A percentile compares a stretch with the other conserved stretches of the same genome.
Conservation (phyloP, 768 basidiomycete genomes). For the Gautieria morchelliformis region DNA sequence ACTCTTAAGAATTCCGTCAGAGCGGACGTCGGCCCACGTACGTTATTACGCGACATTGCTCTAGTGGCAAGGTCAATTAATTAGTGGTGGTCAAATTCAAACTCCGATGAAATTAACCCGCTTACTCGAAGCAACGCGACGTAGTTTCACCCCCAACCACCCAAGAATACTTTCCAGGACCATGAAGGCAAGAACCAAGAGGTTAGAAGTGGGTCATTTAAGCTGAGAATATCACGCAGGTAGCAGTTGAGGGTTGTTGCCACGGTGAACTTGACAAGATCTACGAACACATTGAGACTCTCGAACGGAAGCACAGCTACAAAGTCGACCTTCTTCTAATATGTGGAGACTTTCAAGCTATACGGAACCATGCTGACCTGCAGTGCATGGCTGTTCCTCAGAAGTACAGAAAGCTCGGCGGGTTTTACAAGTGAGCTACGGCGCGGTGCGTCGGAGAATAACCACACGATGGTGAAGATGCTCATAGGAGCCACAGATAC, state of each 20-base stretch:
- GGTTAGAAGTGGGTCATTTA: too few relatives aligned
- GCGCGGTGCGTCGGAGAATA: constrained; percentile 12
- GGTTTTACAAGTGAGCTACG: constrained; percentile 43
- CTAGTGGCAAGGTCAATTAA: too few relatives aligned
- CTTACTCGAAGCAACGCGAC: too few relatives aligned
- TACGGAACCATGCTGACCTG: constrained; percentile 77
- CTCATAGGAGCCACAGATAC: constrained; percentile 41
- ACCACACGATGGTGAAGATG: too few relatives aligned
- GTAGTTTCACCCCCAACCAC: too few relatives aligned
- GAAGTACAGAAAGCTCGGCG: constrained; percentile 78
- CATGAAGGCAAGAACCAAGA: too few relatives aligned
- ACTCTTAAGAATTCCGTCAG: constrained; percentile 76
- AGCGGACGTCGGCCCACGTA: constrained; percentile 76
- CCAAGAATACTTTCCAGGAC: too few relatives aligned
- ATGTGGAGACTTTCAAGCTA: constrained; percentile 94
- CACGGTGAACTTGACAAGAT: constrained; percentile 90
- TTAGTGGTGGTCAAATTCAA: background rate
- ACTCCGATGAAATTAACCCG: background rate
- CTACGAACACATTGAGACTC: constrained; percentile 55
- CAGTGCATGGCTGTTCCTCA: constrained; percentile 85
- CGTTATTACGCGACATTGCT: constrained; percentile 36
- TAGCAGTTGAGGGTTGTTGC: constrained; percentile 92
- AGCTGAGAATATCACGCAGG: constrained; percentile 26
- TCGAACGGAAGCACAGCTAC: constrained; percentile 53
- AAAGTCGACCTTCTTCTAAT: constrained; percentile 81